These are phyloP conservation scores for Mrakia frigida DNA, from an alignment of 768 basidiomycete species.

Conservation along the genomic window DNA sequence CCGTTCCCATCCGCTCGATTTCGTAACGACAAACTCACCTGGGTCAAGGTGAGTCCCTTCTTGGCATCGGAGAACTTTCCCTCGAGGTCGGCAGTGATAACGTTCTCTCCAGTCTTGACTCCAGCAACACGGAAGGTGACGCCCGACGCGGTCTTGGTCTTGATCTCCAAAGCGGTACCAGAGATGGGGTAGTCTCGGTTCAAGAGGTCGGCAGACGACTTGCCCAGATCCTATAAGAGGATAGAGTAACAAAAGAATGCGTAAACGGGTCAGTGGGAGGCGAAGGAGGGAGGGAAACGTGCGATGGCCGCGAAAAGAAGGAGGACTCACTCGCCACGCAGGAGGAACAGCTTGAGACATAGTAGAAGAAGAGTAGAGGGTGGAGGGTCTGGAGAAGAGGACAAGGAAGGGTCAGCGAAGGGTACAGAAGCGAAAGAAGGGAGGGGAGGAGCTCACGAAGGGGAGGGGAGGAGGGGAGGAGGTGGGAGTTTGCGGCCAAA, in stretches of 20 bases:
- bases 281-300: not conserved
- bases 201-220: constrained; percentile 92
- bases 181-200: constrained; percentile 84
- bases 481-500: not conserved
- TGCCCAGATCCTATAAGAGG: constrained; percentile 54
- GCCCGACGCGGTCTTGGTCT: constrained; percentile 71
- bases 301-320: not conserved
- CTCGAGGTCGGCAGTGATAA: constrained; percentile 87
- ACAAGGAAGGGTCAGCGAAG: not conserved
- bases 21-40: constrained; percentile 37
- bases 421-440: not conserved
- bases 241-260: not conserved
- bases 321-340: constrained; percentile 75
- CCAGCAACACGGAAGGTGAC: constrained; percentile 93
- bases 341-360: constrained; percentile 92
- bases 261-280: not conserved
- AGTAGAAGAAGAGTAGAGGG: not conserved
- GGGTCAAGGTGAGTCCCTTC: constrained; percentile 87
- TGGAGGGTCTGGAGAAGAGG: not conserved
- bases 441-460: not conserved
- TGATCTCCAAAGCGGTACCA: constrained; percentile 53
- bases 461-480: too few species aligned
- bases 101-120: constrained; percentile 60
- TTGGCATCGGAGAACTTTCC: constrained; percentile 85
- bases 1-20: not conserved